These are phyloP conservation scores for Sphaerosporella brunnea DNA, from an alignment of 495 filamentous ascomycete genomes.

Conservation along the genomic window DNA sequence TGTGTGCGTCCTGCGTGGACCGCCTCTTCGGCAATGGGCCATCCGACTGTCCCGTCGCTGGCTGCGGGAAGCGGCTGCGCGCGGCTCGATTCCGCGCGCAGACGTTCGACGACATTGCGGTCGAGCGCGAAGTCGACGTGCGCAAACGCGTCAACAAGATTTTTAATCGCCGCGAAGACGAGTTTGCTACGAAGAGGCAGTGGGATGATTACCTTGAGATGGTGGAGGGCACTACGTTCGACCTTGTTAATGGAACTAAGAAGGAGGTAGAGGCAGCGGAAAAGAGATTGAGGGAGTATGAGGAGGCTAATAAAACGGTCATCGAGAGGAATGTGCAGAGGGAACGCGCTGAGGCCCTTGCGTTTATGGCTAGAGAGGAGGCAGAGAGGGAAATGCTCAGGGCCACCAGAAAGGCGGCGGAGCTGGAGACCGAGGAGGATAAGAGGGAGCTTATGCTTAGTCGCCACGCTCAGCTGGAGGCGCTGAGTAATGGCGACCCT, in stretches of 20 bases:
- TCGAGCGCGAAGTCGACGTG: conserved; percentile 92
- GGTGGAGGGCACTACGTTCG: conserved; percentile 78
- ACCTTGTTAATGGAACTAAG: conserved; percentile 57
- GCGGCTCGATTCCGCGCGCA: conserved; percentile 67
- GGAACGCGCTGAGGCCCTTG: conserved; percentile 36
- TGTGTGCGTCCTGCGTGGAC: conserved; percentile 90
- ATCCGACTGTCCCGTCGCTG: conserved; percentile 73
- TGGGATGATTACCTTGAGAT: conserved; percentile 93
- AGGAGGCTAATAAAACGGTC: conserved; percentile 44
- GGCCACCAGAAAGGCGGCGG: conserved; percentile 32
- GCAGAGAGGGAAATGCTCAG: conserved; percentile 41
- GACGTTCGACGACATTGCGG: conserved; percentile 74
- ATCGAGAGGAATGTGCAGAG: conserved; percentile 40
- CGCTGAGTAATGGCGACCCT: conserved; percentile 38
- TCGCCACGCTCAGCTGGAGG: conserved; percentile 34
- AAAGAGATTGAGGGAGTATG: conserved; percentile 45
- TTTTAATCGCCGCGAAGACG: conserved; percentile 76
- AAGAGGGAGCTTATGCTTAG: conserved; percentile 34
- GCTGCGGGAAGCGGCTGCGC: conserved; percentile 68
- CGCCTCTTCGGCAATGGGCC: conserved; percentile 84
- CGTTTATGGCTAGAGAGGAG: conserved; percentile 40
- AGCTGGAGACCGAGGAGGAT: conserved; percentile 34
- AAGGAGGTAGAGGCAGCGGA: conserved; percentile 55
- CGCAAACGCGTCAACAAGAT: conserved; percentile 59
- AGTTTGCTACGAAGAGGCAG: conserved; percentile 62